A percentile compares a stretch with the other conserved stretches of the same genome.
These are phyloP conservation scores for Ceriops decandra DNA, from an alignment of 345 rosid species.

Conservation along the genomic window DNA sequence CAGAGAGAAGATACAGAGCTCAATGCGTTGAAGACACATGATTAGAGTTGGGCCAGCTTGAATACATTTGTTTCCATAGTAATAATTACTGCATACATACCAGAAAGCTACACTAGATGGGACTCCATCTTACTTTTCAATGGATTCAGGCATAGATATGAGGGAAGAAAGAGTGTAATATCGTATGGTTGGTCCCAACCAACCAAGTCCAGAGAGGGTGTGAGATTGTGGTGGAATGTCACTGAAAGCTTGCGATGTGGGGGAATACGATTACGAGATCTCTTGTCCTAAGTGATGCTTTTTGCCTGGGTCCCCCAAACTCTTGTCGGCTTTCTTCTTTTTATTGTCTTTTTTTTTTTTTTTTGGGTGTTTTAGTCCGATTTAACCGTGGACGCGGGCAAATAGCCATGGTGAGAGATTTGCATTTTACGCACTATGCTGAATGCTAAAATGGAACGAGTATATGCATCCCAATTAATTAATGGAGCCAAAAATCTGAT, in stretches of 20 bases:
- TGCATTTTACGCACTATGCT: background rate
- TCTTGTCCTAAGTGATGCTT: slow-evolving; percentile 2
- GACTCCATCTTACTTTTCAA: background rate
- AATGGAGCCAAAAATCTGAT: no score
- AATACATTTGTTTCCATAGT: slow-evolving; percentile 15
- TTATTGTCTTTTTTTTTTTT: no score
- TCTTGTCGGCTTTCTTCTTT: slow-evolving; percentile 1
- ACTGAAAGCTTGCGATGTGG: slow-evolving; percentile 22
- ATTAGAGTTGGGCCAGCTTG: slow-evolving; percentile 37
- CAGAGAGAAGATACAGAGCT: slow-evolving; percentile 36
- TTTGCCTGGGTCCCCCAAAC: slow-evolving; percentile 19
- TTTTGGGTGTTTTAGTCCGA: background rate
- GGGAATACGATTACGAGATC: background rate
- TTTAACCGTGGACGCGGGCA: background rate
- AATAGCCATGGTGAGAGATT: background rate
- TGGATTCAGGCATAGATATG: background rate
- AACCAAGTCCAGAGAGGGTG: background rate
- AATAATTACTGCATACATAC: slow-evolving; percentile 1
- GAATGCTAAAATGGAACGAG: background rate
- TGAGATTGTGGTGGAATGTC: background rate
- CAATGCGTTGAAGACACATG: slow-evolving; percentile 36
- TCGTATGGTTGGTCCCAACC: background rate
- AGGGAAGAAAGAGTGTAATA: background rate
- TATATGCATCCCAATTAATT: no score
- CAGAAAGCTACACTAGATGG: background rate